Conservation (phyloP, 1,139 yeast species). For the Nakaseomyces glabratus region DNA sequence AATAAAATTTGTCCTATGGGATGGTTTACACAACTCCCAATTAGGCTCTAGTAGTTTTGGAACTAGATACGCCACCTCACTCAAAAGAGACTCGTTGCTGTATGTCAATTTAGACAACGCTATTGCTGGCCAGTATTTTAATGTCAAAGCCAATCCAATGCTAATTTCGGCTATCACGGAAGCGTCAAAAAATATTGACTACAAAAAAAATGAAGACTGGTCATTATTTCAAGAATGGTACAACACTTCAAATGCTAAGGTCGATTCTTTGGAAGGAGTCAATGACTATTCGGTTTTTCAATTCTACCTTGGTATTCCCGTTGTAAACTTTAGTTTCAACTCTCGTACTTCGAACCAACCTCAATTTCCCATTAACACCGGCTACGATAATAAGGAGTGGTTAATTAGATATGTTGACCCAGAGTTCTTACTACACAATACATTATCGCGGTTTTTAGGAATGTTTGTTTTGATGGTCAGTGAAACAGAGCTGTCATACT, state of each 20-base stretch:
- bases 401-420: conserved; percentile 48
- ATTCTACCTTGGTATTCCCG: conserved; percentile 43
- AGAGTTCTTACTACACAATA: conserved; percentile 44
- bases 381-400: conserved; percentile 52
- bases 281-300: conserved; percentile 42
- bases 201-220: conserved; percentile 23
- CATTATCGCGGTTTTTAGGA: conserved; percentile 52
- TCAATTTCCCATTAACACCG: conserved; percentile 50
- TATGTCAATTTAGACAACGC: conserved; percentile 42
- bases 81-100: conserved; percentile 33
- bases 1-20: conserved; percentile 45
- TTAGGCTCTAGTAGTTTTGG: conserved; percentile 45
- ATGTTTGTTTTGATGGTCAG: conserved; percentile 44
- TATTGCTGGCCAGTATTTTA: conserved; percentile 37
- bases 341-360: conserved; percentile 32
- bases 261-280: conserved; percentile 32
- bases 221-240: conserved; percentile 34
- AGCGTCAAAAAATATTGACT: conserved; percentile 34
- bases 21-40: conserved; percentile 40
- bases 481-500: conserved; percentile 42
- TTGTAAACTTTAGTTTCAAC: conserved; percentile 36
- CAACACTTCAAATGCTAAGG: conserved; percentile 21
- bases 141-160: conserved; percentile 36
- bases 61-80: conserved; percentile 32
- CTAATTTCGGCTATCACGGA: conserved; percentile 31